These are phyloP conservation scores for Zychaea mexicana DNA, from an alignment of 371 early-diverging fungal genomes.

Conservation along the genomic window DNA sequence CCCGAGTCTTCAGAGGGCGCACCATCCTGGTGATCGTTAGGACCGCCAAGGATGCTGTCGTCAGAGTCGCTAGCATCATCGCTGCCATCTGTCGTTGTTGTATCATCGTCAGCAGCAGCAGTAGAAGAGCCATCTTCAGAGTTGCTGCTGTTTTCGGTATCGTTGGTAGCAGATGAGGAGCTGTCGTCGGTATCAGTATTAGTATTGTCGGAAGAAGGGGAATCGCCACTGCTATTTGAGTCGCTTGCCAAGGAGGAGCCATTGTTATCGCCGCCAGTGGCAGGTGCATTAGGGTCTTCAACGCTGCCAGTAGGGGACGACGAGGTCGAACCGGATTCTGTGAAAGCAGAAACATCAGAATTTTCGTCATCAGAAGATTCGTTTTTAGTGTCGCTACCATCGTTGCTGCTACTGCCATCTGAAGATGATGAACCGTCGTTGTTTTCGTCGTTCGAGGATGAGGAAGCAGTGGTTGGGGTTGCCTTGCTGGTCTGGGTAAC, in stretches of 20 bases:
- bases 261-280: background rate
- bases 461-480: background rate
- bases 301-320: conserved; percentile 3
- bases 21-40: background rate
- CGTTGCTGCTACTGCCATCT: background rate
- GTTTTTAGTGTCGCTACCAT: background rate
- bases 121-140: background rate
- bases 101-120: background rate
- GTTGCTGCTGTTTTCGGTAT: background rate
- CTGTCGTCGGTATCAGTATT: background rate
- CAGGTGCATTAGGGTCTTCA: conserved; percentile 9
- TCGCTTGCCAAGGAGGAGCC: background rate
- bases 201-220: background rate
- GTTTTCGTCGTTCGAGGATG: background rate
- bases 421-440: background rate
- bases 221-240: background rate
- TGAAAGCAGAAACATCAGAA: conserved; percentile 1
- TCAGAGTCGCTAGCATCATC: background rate
- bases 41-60: background rate
- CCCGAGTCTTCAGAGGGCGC: background rate
- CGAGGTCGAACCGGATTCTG: conserved; percentile 3
- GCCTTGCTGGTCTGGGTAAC: background rate
- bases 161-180: background rate
- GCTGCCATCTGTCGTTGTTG: conserved; percentile 1
- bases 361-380: background rate